Evolutionary conservation across 2,329 filamentous ascomycete genomes (phyloP), one percentile per base, ranked within the genome.

Genomic region (Fusarium robinianum): DNA sequence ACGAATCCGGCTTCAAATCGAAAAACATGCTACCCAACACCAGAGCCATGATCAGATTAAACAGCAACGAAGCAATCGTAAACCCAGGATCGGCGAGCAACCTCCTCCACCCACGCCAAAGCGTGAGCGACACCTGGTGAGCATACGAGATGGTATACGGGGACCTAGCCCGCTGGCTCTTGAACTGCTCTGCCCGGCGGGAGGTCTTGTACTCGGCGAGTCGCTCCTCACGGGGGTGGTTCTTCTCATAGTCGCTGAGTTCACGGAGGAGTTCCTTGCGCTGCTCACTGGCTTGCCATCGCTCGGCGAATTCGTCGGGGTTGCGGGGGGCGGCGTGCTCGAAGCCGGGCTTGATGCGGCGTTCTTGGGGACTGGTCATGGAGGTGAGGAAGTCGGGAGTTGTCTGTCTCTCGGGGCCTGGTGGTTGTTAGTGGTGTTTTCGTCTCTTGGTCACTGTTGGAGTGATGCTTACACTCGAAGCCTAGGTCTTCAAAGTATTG

Each of bases 21-120:
- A 64, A 80, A 51, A 77, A 81, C 46, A 80, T 68, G 14, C 70
- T 76, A n/a, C 76, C 75, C 39, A 79, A 66, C 27, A 81, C 76
- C 8, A 81, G 58, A 4, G 73, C 72, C 63, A 78, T 70, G 48
- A 78, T 58, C 33, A 77, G 46, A 33, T 79, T 73, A 18, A 71
- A 71, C 11, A 68, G 41, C 3, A 73, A 66, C 11, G 67, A 69
- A 0, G 68, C 69, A 8, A 70, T 54, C 0, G 72, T 72, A 4
- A 70, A 68, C 0, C 67, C 53, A 5, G 68, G 67, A 47, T 77
- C 69, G 29, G 67, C 65, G 47, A 62, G 59, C 33, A 76, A 53
- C 23, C 71, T 54, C 6, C 69, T 63, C 46, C 64, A 68, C 12
- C 70, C 64, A 22, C 72, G 51, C 58, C 66, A 68, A n/a, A 71